Conservation (phyloP, 805 yeast species). For the Brettanomyces anomalus region DNA sequence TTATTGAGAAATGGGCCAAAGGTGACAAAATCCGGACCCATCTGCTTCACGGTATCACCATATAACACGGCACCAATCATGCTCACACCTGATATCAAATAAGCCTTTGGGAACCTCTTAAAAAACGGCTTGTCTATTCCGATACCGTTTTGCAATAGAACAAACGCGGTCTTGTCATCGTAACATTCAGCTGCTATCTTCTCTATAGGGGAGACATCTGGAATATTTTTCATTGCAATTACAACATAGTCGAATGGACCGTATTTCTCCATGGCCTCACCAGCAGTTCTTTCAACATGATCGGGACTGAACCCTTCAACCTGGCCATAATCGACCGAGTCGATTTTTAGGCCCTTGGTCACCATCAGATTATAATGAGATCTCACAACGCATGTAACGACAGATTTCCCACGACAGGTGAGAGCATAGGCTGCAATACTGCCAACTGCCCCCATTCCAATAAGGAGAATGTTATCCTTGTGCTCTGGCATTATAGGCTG, state of each 20-base stretch:
- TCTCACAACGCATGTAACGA: constrained; percentile 56
- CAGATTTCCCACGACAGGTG: constrained; percentile 34
- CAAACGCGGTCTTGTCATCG: constrained; percentile 25
- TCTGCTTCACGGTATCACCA: constrained; percentile 25
- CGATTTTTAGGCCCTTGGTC: constrained; percentile 47
- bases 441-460: constrained; percentile 88
- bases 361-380: constrained; percentile 50
- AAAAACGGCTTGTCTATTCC: constrained; percentile 29
- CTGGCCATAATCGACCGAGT: constrained; percentile 55
- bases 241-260: constrained; percentile 46
- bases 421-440: constrained; percentile 64
- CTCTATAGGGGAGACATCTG: constrained; percentile 48
- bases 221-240: constrained; percentile 55
- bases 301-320: constrained; percentile 46
- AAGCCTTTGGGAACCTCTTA: constrained; percentile 25
- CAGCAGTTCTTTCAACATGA: constrained; percentile 31
- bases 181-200: constrained; percentile 18
- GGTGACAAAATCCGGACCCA: constrained; percentile 24
- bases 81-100: constrained; percentile 31
- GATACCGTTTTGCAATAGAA: constrained; percentile 32
- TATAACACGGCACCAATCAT: constrained; percentile 27
- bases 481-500: no score
- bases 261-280: constrained; percentile 33
- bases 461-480: constrained; percentile 38
- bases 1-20: constrained; percentile 30